Conservation (phyloP, 345 rosid genomes). For the Sonneratia caseolaris region DNA sequence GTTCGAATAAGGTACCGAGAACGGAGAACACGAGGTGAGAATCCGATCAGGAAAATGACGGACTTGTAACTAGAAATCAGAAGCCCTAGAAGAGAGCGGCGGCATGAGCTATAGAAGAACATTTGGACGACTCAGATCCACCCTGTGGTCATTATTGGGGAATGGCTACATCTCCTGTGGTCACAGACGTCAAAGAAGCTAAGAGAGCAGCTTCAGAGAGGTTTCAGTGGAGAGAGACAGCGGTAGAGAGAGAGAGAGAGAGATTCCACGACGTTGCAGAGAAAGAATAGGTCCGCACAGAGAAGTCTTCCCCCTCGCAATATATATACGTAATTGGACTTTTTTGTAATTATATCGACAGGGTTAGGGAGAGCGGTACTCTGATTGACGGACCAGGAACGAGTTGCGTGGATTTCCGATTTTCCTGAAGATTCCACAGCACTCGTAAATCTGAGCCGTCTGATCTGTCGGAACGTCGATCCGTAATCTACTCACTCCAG, state of each 20-base stretch:
- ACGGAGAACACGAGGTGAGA: not conserved
- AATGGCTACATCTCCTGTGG: not conserved
- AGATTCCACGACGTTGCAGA: not conserved
- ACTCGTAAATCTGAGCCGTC: too few relatives aligned
- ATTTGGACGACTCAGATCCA: not conserved
- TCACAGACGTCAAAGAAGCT: not conserved
- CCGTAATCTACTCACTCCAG: too few relatives aligned
- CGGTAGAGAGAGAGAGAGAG: not conserved
- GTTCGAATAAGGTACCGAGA: not conserved
- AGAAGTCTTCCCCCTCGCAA: too few relatives aligned
- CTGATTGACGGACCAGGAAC: too few relatives aligned
- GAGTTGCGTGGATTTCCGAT: too few relatives aligned
- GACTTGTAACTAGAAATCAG: not conserved
- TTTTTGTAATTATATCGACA: too few relatives aligned
- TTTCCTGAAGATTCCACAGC: too few relatives aligned
- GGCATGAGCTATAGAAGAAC: not conserved
- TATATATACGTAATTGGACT: too few relatives aligned
- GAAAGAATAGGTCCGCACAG: too few relatives aligned
- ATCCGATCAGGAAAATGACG: not conserved
- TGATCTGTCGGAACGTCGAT: too few relatives aligned
- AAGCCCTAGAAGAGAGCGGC: constrained; percentile 2
- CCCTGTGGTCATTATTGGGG: not conserved
- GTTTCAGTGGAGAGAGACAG: not conserved
- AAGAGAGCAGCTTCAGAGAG: not conserved
- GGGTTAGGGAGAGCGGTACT: too few relatives aligned